phyloP scores from a whole-genome alignment of 768 basidiomycete species.

The Lentinus tigrinus region DNA sequence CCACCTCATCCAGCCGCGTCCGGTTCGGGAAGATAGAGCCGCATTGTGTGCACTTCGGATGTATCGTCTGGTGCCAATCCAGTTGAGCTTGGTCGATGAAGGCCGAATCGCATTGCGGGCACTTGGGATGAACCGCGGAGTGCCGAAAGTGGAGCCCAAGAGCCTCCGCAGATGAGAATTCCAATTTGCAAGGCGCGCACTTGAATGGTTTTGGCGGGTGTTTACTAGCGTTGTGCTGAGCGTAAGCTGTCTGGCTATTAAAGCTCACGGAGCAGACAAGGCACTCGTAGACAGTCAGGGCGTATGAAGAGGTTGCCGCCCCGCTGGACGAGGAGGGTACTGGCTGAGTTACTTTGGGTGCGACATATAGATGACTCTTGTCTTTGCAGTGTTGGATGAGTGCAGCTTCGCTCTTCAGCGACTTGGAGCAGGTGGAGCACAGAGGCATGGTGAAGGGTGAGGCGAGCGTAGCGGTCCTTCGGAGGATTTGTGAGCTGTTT shows the following conservation, averaged over 20 bases:
- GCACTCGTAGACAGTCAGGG: not conserved
- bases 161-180: constrained; percentile 14
- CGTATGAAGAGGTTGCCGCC: not conserved
- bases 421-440: not conserved
- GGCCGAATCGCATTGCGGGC: constrained; percentile 4
- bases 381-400: constrained; percentile 10
- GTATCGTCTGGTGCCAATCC: not conserved
- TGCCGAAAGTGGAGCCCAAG: constrained; percentile 5
- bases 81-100: constrained; percentile 11
- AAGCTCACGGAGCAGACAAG: not conserved
- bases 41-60: constrained; percentile 11
- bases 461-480: too few species aligned
- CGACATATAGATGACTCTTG: constrained; percentile 3
- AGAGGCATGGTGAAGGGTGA: not conserved
- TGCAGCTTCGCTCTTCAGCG: constrained; percentile 2
- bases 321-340: not conserved
- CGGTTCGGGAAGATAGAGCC: not conserved
- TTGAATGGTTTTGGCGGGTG: constrained; percentile 2
- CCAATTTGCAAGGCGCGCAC: constrained; percentile 9
- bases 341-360: not conserved
- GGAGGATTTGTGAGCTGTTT: not conserved
- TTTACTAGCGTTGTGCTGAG: not conserved
- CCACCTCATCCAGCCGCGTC: constrained; percentile 3
- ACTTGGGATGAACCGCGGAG: constrained; percentile 11
- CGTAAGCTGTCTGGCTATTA: not conserved